Percentiles rank a stretch among this genome's conserved stretches.
These are phyloP conservation scores for Colletotrichum tofieldiae DNA, from an alignment of 2,329 filamentous ascomycete species.

Conservation along the genomic window DNA sequence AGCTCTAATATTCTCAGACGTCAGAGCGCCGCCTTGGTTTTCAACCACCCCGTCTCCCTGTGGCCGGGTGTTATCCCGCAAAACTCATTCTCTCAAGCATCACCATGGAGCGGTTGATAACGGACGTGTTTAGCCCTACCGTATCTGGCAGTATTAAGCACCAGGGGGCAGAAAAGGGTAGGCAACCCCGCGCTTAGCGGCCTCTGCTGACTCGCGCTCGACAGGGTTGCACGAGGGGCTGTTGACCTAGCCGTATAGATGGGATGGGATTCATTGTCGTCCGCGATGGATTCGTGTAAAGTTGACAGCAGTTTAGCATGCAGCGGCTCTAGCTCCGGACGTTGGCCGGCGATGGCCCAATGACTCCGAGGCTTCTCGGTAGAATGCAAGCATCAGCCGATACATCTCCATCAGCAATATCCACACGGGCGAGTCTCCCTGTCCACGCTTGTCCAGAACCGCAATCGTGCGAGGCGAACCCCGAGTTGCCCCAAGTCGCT, in stretches of 20 bases:
- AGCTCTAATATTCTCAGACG: neutral
- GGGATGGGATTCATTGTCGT: constrained; percentile 3
- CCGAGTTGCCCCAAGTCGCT: neutral
- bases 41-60: neutral
- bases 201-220: constrained; percentile 37
- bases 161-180: neutral
- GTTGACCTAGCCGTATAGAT: constrained; percentile 1
- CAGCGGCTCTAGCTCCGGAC: neutral
- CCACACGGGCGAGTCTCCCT: neutral
- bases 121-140: constrained; percentile 11
- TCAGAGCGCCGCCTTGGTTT: neutral
- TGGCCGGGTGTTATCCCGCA: neutral
- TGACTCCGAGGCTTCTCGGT: too few species aligned
- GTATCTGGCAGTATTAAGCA: neutral
- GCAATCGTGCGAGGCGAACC: constrained; percentile 9
- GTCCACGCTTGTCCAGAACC: constrained; percentile 1
- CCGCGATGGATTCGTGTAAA: neutral
- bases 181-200: constrained; percentile 35
- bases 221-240: constrained; percentile 15
- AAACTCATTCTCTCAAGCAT: constrained; percentile 6
- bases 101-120: constrained; percentile 18
- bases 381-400: neutral
- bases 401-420: neutral
- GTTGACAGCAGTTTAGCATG: neutral
- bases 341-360: neutral